These are phyloP conservation scores for Toxicodendron radicans DNA, from an alignment of 345 rosid species.

Conservation along the genomic window DNA sequence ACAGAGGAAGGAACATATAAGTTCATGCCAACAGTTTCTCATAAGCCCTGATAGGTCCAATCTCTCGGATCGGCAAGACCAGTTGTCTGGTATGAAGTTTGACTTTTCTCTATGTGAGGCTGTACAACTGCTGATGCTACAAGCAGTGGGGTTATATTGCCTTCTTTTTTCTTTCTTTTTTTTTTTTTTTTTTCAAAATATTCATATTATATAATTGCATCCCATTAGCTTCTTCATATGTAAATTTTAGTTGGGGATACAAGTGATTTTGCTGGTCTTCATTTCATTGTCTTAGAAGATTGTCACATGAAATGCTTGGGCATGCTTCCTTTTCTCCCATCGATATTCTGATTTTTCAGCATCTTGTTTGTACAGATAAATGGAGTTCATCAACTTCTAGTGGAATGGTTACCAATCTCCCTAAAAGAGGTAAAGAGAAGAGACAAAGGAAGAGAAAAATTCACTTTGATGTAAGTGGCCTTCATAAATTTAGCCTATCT, in stretches of 20 bases:
- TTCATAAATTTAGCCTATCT: not conserved
- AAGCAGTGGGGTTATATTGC: not conserved
- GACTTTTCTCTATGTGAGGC: not conserved
- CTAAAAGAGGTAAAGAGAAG: slow-evolving; percentile 25
- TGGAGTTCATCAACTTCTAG: slow-evolving; percentile 25
- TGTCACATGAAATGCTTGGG: not conserved
- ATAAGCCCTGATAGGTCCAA: slow-evolving; percentile 14
- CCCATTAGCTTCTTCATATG: not conserved
- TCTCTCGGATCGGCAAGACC: slow-evolving; percentile 15
- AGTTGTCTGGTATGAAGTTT: slow-evolving; percentile 22
- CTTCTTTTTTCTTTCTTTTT: not conserved
- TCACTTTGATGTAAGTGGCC: slow-evolving; percentile 23
- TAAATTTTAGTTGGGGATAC: not conserved
- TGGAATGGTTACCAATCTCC: slow-evolving; percentile 16
- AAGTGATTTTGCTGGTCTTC: not conserved
- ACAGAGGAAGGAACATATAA: slow-evolving; percentile 19
- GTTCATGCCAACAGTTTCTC: not conserved
- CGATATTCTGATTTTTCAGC: not conserved
- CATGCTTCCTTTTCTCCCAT: not conserved
- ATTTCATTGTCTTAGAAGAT: not conserved
- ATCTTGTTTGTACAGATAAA: slow-evolving; percentile 22
- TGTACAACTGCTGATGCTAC: not conserved
- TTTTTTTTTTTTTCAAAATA: too few relatives aligned
- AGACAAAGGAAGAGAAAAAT: slow-evolving; percentile 29
- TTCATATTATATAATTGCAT: not conserved